phyloP scores from a whole-genome alignment of 805 yeast genomes.

The Metschnikowia gruessii region DNA sequence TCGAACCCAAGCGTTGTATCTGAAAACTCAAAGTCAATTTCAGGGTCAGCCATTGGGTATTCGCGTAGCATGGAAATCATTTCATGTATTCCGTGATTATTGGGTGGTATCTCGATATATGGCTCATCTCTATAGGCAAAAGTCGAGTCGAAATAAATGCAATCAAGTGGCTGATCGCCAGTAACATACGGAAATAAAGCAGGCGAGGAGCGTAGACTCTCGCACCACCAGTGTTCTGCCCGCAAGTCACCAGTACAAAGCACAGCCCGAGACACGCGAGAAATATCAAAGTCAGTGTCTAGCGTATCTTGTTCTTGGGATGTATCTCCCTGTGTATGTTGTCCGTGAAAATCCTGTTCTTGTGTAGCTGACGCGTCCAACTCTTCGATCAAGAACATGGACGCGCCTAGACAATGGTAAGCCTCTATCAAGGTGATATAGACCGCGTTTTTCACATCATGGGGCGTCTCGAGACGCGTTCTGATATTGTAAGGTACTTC shows the following conservation, averaged over 20 bases:
- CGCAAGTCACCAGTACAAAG: conserved; percentile 57
- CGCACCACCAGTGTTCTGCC: conserved; percentile 53
- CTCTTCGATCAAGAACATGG: conserved; percentile 49
- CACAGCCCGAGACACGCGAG: conserved; percentile 26
- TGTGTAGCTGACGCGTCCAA: not conserved
- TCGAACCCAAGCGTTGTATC: conserved; percentile 51
- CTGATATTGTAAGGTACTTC: conserved; percentile 24
- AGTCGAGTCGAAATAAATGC: conserved; percentile 54
- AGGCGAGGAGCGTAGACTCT: conserved; percentile 37
- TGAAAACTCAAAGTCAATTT: conserved; percentile 39
- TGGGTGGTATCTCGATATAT: conserved; percentile 41
- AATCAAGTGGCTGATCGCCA: conserved; percentile 36
- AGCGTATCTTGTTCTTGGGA: not conserved
- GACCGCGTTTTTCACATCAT: conserved; percentile 19
- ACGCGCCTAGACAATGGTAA: conserved; percentile 60
- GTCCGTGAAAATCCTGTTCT: not conserved
- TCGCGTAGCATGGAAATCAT: conserved; percentile 31
- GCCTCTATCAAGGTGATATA: conserved; percentile 45
- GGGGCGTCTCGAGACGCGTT: conserved; percentile 17
- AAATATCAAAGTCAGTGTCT: not conserved
- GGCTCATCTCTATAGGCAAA: conserved; percentile 51
- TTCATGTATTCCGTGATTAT: conserved; percentile 39
- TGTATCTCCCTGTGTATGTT: no score
- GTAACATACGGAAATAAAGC: conserved; percentile 40
- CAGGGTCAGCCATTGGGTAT: conserved; percentile 43